Base-by-base conservation (phyloP, 768 basidiomycete genomes). In the Tricholoma furcatifolium region DNA sequence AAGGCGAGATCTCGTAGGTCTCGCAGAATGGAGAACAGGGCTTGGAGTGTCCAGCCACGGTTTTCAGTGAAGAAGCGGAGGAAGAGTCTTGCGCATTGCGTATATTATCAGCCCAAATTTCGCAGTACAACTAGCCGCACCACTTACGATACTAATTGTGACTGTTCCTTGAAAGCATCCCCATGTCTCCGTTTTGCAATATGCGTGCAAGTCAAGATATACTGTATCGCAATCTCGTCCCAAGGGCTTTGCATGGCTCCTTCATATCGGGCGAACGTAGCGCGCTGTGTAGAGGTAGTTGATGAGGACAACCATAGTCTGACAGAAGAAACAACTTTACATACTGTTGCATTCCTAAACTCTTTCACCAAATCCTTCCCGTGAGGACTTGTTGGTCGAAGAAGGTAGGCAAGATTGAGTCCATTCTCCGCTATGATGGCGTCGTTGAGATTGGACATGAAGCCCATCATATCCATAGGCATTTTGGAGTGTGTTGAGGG, bases 171-270 rank as follows among this genome's bases (percentile, higher is more conserved):
- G 69, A 92, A 93, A 30, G 91, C 91, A 38, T 89, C 88, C 21
- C 69, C 76, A 18, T 79, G 77, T 38, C 85, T 76, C 61, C 83
- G 80, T 60, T 83, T 86, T 36, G 83, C 84, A 35, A 85, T 78
- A 67, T 88, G 80, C 27, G 80, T 79, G 55, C 88, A 85, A 20
- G 86, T 84, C 60, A 92, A 70, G 15, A 92, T 83, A 65, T 93
- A 93, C 64, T 89, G 85, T 44, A 92, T 81, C 7, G 88, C 83
- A 60, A 94, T 87, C 47, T 93, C 91, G 56, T 91, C 90, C 90
- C 91, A 94, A 6, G 92, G 92, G 43, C 68, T 71, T 50, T 81
- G 76, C 63, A 93, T 80, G 50, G 77, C 78, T 9, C 83, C 87
- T 60, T 84, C 77, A 61, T 86, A 88, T 32, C 60, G 62, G 36